These are phyloP conservation scores for Lentinula novae-zelandiae DNA, from an alignment of 1,284 basidiomycete species.

Conservation along the genomic window DNA sequence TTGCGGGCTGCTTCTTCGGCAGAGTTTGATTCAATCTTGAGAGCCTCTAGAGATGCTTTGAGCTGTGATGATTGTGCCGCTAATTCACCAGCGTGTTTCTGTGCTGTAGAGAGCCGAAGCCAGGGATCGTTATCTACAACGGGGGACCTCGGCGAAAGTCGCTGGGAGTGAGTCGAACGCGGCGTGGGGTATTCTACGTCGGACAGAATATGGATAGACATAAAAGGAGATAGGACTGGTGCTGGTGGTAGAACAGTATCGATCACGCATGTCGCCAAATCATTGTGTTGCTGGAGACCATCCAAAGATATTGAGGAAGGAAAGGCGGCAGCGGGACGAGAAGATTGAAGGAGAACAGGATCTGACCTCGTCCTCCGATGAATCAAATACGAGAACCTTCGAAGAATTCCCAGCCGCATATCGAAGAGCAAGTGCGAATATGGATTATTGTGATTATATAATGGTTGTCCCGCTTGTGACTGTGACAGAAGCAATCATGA, in stretches of 20 bases:
- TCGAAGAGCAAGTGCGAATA: not conserved
- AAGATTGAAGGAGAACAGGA: not conserved
- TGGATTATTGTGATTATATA: too few relatives aligned
- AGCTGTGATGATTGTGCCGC: not conserved
- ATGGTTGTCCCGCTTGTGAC: too few relatives aligned
- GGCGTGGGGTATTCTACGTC: not conserved
- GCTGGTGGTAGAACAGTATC: slow-evolving; percentile 7
- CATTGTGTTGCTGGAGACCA: not conserved
- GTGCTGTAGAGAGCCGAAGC: not conserved
- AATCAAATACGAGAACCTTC: slow-evolving; percentile 9
- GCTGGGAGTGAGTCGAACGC: not conserved
- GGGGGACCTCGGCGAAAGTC: not conserved
- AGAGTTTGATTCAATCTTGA: not conserved
- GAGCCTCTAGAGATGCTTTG: slow-evolving; percentile 6
- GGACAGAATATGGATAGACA: not conserved
- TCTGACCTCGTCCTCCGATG: slow-evolving; percentile 13
- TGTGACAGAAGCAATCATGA: too few relatives aligned
- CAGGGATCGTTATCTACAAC: not conserved
- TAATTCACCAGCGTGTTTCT: slow-evolving; percentile 1
- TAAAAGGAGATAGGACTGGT: slow-evolving; percentile 5
- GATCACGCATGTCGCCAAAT: not conserved
- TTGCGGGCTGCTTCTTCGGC: not conserved
- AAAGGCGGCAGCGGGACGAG: not conserved
- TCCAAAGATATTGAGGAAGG: slow-evolving; percentile 4
- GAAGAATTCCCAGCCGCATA: not conserved